phyloP scores from a whole-genome alignment of 345 rosid species.

The Acer saccharum region DNA sequence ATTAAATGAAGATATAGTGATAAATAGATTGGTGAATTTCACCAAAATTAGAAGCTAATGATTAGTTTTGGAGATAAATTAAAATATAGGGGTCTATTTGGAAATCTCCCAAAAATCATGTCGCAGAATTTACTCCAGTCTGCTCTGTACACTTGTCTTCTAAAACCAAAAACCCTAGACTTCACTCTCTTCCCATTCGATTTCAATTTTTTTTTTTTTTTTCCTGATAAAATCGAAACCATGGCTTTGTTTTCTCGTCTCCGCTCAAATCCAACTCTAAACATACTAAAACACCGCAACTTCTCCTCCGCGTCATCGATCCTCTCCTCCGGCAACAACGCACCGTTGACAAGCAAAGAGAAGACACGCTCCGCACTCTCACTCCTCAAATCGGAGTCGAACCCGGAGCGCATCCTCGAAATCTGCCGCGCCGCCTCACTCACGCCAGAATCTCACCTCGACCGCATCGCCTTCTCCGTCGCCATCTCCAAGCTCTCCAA shows the following conservation, averaged over 20 bases:
- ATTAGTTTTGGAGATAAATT: neutral
- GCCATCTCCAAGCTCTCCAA: conserved; percentile 61
- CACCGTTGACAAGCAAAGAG: conserved; percentile 54
- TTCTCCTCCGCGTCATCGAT: conserved; percentile 38
- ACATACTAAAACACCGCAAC: conserved; percentile 23
- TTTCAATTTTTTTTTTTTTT: neutral
- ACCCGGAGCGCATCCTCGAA: conserved; percentile 77
- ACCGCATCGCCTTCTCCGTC: conserved; percentile 66
- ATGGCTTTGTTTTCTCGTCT: conserved; percentile 52
- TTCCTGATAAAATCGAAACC: neutral
- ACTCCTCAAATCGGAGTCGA: conserved; percentile 63
- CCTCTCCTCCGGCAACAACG: conserved; percentile 39
- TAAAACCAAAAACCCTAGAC: conserved; percentile 27
- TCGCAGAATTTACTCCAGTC: neutral
- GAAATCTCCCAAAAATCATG: neutral
- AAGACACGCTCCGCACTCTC: conserved; percentile 74
- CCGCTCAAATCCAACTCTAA: conserved; percentile 34
- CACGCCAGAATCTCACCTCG: conserved; percentile 57
- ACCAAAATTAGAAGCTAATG: neutral
- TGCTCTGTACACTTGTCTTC: neutral
- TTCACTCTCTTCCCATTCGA: conserved; percentile 1
- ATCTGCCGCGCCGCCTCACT: conserved; percentile 82
- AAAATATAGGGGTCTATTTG: neutral
- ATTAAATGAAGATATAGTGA: too few species aligned
- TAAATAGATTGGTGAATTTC: neutral